A percentile compares a stretch with the other conserved stretches of the same genome.
Conservation (phyloP, 75 land plant genomes). For the Chamaecyparis obtusa region DNA sequence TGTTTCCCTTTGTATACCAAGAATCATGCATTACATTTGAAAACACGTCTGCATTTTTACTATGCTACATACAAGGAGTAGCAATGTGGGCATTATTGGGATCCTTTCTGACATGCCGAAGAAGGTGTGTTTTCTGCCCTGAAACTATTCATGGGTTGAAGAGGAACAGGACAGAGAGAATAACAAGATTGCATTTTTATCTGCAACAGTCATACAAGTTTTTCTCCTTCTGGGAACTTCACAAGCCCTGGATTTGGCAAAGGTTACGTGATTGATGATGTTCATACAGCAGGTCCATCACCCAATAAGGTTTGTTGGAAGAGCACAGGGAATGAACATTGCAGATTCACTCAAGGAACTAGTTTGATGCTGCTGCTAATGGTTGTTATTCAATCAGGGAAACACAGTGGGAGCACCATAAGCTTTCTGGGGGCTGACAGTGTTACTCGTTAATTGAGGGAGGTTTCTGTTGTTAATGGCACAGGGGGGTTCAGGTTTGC, state of each 20-base stretch:
- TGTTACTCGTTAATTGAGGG: background rate
- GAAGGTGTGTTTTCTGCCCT: background rate
- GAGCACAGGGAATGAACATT: constrained; percentile 29
- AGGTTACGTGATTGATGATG: constrained; percentile 20
- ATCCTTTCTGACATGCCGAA: background rate
- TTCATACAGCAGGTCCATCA: constrained; percentile 19
- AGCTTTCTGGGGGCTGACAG: constrained; percentile 19
- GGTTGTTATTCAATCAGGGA: constrained; percentile 11
- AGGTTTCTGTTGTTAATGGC: constrained; percentile 25
- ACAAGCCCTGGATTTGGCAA: constrained; percentile 23
- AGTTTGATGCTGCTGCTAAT: constrained; percentile 15
- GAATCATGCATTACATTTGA: background rate
- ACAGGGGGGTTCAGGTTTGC: constrained; percentile 16
- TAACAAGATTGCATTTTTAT: constrained; percentile 16
- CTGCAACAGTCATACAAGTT: no score
- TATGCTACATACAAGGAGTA: background rate
- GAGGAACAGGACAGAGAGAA: constrained; percentile 7
- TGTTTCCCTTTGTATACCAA: background rate
- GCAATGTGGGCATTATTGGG: background rate
- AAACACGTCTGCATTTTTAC: background rate
- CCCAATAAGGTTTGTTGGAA: constrained; percentile 13
- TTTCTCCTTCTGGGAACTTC: no score
- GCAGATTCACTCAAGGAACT: background rate
- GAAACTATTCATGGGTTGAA: background rate
- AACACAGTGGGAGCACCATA: constrained; percentile 22